Evolutionary conservation across 495 filamentous ascomycete species (phyloP), one percentile per base, ranked within the genome.

Genomic region (Aspergillus bridgeri): DNA sequence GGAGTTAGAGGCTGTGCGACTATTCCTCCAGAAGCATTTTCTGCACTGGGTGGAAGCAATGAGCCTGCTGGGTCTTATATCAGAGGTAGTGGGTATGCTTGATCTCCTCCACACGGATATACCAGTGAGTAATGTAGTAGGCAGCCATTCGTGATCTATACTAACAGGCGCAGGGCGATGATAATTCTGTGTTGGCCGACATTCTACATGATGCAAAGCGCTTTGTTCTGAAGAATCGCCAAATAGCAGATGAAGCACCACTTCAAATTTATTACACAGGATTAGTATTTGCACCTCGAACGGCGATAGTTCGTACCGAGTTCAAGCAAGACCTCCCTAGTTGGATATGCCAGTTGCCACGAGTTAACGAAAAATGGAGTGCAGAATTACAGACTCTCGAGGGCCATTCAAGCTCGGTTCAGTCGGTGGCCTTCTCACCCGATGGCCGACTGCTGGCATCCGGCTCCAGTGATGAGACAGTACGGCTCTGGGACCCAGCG

Each of bases 11-110:
- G 44, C 48, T 17, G 58, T 71, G 15, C 46, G 73, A 48, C 27
- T 21, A 15, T 81, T 81, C 42, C 60, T 80, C 17, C 24, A 61
- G 48, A 42, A 64, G 51, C 69, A 80, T 62, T 69, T 82, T 42
- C 69, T 82, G 46, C 66, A 72, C 58, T 78, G 70, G 75, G 42
- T 80, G 20, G 73, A 80, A 62, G 74, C 63, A 19, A 59, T 79
- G 49, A 64, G 69, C 56, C 59, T 79, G n/a, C 5, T 79, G 9
- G 68, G 70, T 13, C 27, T 6, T 21, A 48, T 67, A 27, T 68
- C 65, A 9, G 69, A 69, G 33, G 55, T 66, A 18, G 23, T 63
- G n/a, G n/a, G n/a, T n/a, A n/a, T n/a, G n/a, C n/a, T n/a, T n/a
- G n/a, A n/a, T n/a, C n/a, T n/a, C n/a, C n/a, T n/a, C n/a, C n/a